Evolutionary conservation across 805 yeast genomes (phyloP).

Genomic region (Yamadazyma takamatsuzukensis): DNA sequence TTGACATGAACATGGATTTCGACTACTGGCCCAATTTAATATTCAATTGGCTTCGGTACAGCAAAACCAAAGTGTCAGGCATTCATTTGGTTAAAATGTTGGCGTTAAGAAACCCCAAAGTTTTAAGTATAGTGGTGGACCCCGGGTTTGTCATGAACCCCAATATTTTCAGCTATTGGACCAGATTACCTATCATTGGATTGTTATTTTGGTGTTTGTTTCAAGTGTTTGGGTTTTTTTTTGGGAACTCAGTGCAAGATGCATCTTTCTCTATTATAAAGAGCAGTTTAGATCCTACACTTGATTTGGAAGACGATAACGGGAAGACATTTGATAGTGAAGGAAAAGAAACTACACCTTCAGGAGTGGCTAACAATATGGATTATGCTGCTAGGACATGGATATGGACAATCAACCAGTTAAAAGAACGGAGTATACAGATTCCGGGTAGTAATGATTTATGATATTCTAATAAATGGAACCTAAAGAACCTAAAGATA

Average conservation of each 20-base stretch:
- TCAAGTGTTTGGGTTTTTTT: constrained; percentile 61
- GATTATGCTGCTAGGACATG: constrained; percentile 67
- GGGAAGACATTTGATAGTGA: constrained; percentile 67
- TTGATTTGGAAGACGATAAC: constrained; percentile 52
- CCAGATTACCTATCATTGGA: constrained; percentile 75
- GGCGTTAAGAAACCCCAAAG: constrained; percentile 61
- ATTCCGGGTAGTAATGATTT: constrained; percentile 18
- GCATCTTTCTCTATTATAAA: constrained; percentile 64
- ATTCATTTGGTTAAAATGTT: constrained; percentile 69
- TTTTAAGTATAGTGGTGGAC: constrained; percentile 64
- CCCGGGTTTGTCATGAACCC: constrained; percentile 89
- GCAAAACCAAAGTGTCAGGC: constrained; percentile 71
- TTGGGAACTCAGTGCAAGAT: constrained; percentile 70
- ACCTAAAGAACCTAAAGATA: too few species aligned
- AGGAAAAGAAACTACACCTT: constrained; percentile 51
- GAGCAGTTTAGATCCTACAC: constrained; percentile 54
- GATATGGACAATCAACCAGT: constrained; percentile 54
- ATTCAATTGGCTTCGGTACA: constrained; percentile 77
- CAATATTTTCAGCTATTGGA: constrained; percentile 71
- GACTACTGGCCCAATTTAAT: constrained; percentile 60
- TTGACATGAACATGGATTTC: constrained; percentile 46
- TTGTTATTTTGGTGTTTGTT: constrained; percentile 66
- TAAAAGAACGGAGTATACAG: constrained; percentile 16
- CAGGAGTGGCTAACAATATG: constrained; percentile 51
- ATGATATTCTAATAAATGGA: too few species aligned